Evolutionary conservation across 2,329 filamentous ascomycete species (phyloP).

Genomic region (Pseudovirgaria hyperparasitica): DNA sequence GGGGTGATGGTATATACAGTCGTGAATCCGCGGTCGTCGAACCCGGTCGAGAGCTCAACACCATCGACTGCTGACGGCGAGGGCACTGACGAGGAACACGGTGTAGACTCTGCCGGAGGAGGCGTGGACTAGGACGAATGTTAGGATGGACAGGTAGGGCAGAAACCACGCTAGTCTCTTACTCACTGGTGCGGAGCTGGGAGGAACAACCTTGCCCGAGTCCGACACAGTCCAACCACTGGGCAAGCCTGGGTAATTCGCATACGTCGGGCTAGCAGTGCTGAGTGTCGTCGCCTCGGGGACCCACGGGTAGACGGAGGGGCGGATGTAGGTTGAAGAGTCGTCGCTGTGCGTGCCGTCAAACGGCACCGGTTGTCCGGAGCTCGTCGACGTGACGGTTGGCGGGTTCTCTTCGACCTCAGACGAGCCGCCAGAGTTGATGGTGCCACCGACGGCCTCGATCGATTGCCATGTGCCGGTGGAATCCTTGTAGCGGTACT

Average conservation of each 20-base stretch:
- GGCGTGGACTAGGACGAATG: slow-evolving; percentile 31
- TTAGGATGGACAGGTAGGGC: slow-evolving; percentile 7
- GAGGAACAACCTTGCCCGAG: slow-evolving; percentile 66
- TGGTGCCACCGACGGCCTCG: slow-evolving; percentile 58
- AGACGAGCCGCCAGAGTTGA: slow-evolving; percentile 52
- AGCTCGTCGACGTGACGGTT: slow-evolving; percentile 48
- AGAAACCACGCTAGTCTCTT: slow-evolving; percentile 34
- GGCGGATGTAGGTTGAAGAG: slow-evolving; percentile 34
- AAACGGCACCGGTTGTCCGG: slow-evolving; percentile 54
- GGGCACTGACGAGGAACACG: slow-evolving; percentile 31
- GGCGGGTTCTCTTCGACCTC: slow-evolving; percentile 45
- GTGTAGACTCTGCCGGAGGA: slow-evolving; percentile 41
- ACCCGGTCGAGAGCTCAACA: slow-evolving; percentile 30
- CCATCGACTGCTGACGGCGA: slow-evolving; percentile 32
- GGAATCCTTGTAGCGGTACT: slow-evolving; percentile 71
- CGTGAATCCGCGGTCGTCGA: slow-evolving; percentile 37
- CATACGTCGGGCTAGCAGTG: slow-evolving; percentile 31
- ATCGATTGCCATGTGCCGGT: slow-evolving; percentile 76
- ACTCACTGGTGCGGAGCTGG: slow-evolving; percentile 55
- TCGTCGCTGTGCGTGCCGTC: slow-evolving; percentile 49
- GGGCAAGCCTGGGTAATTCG: slow-evolving; percentile 49
- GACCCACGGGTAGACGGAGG: slow-evolving; percentile 47
- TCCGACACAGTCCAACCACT: slow-evolving; percentile 70
- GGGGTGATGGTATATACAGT: slow-evolving; percentile 34
- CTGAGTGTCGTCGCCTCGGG: slow-evolving; percentile 40